These are phyloP conservation scores for Colletotrichum magnum DNA, from an alignment of 2,329 filamentous ascomycete genomes.

Conservation along the genomic window DNA sequence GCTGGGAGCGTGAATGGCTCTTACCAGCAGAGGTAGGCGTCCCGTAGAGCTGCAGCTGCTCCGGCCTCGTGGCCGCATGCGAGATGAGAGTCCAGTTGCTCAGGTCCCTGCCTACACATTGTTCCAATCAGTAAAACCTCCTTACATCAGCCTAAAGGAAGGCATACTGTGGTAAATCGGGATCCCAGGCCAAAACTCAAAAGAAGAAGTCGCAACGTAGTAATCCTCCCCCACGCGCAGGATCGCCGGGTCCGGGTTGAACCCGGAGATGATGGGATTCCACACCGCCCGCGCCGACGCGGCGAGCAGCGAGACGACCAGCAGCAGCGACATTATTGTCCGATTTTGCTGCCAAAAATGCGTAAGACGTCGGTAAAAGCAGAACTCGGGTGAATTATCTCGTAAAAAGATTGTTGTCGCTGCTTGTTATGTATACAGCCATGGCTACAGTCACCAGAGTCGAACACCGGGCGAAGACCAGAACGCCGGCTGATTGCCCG, in stretches of 20 bases:
- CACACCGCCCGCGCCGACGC: constrained; percentile 12
- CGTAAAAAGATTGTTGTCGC: background rate
- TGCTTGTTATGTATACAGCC: background rate
- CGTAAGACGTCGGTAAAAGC: too few species aligned
- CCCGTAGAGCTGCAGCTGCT: constrained; percentile 28
- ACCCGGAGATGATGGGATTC: constrained; percentile 66
- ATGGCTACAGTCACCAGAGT: background rate
- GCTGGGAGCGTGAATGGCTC: background rate
- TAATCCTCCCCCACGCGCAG: constrained; percentile 63
- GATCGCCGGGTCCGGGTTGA: constrained; percentile 68
- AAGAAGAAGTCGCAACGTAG: constrained; percentile 67
- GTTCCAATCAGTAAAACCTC: too few species aligned
- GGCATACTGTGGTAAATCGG: constrained; percentile 61
- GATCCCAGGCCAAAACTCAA: constrained; percentile 67
- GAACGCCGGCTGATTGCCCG: constrained; percentile 8
- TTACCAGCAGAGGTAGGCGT: constrained; percentile 16
- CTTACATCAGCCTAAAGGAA: too few species aligned
- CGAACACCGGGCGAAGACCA: background rate
- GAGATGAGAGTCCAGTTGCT: constrained; percentile 54
- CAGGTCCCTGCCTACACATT: constrained; percentile 55
- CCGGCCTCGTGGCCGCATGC: constrained; percentile 38
- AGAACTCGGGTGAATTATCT: too few species aligned
- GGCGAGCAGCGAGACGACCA: background rate
- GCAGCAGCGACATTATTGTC: too few species aligned
- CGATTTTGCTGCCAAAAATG: too few species aligned